Evolutionary conservation across 2,329 filamentous ascomycete species (phyloP).

Genomic region (Colletotrichum sp.): DNA sequence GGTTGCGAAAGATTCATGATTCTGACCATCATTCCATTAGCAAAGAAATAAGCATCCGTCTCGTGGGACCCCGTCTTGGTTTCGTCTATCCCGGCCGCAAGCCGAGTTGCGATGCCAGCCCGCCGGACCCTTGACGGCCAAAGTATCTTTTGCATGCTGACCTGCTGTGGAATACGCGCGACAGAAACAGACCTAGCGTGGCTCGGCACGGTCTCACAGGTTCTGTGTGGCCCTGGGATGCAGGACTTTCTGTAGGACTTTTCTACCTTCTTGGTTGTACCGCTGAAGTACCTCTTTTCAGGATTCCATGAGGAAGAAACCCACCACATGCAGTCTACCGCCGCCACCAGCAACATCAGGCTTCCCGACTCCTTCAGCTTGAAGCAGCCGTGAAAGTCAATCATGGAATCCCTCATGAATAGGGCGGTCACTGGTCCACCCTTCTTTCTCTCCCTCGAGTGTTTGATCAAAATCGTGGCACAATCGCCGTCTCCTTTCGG

Average conservation of each 20-base stretch:
- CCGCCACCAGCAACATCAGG: neutral
- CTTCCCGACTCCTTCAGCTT: neutral
- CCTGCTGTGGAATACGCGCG: neutral
- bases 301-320: neutral
- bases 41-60: neutral
- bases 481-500: neutral
- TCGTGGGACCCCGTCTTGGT: neutral
- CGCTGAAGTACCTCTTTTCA: neutral
- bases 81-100: neutral
- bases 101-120: neutral
- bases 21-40: neutral
- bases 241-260: constrained; percentile 21
- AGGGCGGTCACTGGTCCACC: neutral
- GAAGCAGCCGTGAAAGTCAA: neutral
- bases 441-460: neutral
- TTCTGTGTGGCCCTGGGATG: neutral
- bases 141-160: neutral
- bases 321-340: neutral
- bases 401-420: neutral
- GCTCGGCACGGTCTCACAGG: neutral
- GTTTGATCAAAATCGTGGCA: neutral
- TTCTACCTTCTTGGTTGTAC: neutral
- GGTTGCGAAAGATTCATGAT: neutral
- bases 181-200: neutral
- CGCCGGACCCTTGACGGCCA: neutral